Conservation (phyloP, 192 early-diverging fungal genomes). For the Coemansia sp. region DNA sequence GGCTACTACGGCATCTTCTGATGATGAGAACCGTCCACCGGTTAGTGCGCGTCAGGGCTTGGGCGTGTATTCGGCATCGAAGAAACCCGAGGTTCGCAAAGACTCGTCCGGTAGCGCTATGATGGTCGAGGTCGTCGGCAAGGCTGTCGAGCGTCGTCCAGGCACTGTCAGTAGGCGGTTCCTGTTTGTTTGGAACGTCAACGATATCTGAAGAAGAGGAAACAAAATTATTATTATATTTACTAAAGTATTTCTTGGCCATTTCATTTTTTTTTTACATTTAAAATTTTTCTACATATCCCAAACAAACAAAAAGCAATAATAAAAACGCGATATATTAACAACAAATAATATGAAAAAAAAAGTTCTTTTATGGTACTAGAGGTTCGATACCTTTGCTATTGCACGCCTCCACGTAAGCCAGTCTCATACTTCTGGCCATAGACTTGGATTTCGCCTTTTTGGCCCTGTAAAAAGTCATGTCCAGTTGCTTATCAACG, state of each 20-base stretch:
- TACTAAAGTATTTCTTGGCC: too few relatives aligned
- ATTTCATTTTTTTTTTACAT: too few relatives aligned
- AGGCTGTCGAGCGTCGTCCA: slow-evolving; percentile 43
- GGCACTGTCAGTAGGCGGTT: slow-evolving; percentile 50
- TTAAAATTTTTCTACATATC: too few relatives aligned
- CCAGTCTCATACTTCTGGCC: slow-evolving; percentile 20
- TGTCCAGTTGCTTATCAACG: slow-evolving; percentile 14
- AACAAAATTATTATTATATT: too few relatives aligned
- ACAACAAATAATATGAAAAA: not conserved
- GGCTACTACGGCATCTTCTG: slow-evolving; percentile 1
- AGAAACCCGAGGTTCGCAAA: not conserved
- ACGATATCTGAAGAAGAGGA: slow-evolving; percentile 23
- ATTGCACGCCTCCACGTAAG: slow-evolving; percentile 34
- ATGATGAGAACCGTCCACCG: slow-evolving; percentile 3
- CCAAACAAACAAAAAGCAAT: too few relatives aligned
- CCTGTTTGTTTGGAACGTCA: slow-evolving; percentile 54
- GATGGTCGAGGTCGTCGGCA: slow-evolving; percentile 41
- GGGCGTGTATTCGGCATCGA: not conserved
- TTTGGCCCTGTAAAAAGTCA: slow-evolving; percentile 17
- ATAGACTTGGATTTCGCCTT: slow-evolving; percentile 20
- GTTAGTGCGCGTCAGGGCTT: not conserved
- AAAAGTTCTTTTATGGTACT: not conserved
- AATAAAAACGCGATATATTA: too few relatives aligned
- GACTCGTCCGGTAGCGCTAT: slow-evolving; percentile 47
- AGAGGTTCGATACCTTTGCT: slow-evolving; percentile 13